phyloP scores from a whole-genome alignment of 2,329 filamentous ascomycete genomes.

The Cercospora berteroae region DNA sequence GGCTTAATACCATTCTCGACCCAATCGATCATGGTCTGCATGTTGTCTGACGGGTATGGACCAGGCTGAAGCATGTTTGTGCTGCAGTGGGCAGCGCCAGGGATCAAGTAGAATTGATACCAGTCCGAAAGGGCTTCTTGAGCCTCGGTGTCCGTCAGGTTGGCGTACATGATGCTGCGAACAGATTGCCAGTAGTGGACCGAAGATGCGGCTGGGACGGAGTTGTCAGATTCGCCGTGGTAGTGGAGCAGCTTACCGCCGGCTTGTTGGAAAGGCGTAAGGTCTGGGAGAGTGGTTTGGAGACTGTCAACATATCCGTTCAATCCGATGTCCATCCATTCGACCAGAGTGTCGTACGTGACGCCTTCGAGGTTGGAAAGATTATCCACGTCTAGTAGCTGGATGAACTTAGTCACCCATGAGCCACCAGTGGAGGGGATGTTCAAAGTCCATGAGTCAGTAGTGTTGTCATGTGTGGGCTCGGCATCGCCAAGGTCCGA shows the following conservation, averaged over 20 bases:
- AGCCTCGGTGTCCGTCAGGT: slow-evolving; percentile 40
- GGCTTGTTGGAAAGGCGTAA: slow-evolving; percentile 49
- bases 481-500: slow-evolving; percentile 37
- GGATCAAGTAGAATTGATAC: slow-evolving; percentile 56
- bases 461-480: slow-evolving; percentile 38
- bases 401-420: slow-evolving; percentile 46
- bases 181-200: slow-evolving; percentile 58
- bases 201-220: slow-evolving; percentile 54
- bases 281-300: slow-evolving; percentile 56
- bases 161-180: slow-evolving; percentile 51
- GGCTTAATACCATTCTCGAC: slow-evolving; percentile 52
- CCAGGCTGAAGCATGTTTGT: slow-evolving; percentile 44
- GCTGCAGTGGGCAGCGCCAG: slow-evolving; percentile 54
- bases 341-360: slow-evolving; percentile 56
- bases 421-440: slow-evolving; percentile 41
- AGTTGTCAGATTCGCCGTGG: slow-evolving; percentile 57
- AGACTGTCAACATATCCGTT: slow-evolving; percentile 51
- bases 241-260: slow-evolving; percentile 59
- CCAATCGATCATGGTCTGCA: slow-evolving; percentile 53
- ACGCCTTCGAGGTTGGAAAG: slow-evolving; percentile 47
- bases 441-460: slow-evolving; percentile 37
- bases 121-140: slow-evolving; percentile 48
- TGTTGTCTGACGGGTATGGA: slow-evolving; percentile 47
- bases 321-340: slow-evolving; percentile 54
- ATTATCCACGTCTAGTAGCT: slow-evolving; percentile 44